These are phyloP conservation scores for Cercospora zeae-maydis DNA, from an alignment of 2,329 filamentous ascomycete species.

Conservation along the genomic window DNA sequence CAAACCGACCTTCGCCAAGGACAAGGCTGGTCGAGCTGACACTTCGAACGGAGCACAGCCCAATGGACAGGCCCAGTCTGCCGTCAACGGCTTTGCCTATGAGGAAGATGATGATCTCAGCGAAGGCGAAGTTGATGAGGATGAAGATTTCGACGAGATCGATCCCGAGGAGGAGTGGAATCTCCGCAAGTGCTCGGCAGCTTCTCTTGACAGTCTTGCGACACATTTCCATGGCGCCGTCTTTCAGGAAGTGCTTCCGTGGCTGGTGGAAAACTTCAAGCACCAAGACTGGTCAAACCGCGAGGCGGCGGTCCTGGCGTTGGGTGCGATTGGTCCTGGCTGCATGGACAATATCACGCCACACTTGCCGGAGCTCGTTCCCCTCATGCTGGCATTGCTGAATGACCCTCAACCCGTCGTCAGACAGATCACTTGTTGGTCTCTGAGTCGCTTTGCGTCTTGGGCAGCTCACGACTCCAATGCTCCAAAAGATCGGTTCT, in stretches of 20 bases:
- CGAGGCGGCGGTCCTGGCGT: conserved; percentile 88
- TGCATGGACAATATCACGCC: conserved; percentile 87
- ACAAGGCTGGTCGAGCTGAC: conserved; percentile 46
- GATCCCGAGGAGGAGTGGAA: conserved; percentile 94
- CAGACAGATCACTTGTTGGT: conserved; percentile 97
- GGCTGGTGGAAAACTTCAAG: conserved; percentile 82
- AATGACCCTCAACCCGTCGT: conserved; percentile 85
- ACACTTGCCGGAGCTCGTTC: conserved; percentile 83
- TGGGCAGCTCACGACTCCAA: conserved; percentile 80
- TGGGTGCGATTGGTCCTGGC: conserved; percentile 91
- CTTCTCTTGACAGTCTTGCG: conserved; percentile 89
- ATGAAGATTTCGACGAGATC: conserved; percentile 64
- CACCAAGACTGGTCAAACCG: conserved; percentile 87
- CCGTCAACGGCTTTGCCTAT: conserved; percentile 34
- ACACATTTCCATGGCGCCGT: conserved; percentile 83
- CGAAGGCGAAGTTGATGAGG: conserved; percentile 81
- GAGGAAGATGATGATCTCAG: conserved; percentile 70
- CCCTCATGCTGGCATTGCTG: conserved; percentile 82
- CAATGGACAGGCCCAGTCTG: conserved; percentile 52
- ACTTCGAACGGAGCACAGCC: conserved; percentile 54
- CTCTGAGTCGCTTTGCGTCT: conserved; percentile 83
- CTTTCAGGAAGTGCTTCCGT: conserved; percentile 88
- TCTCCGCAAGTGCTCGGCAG: conserved; percentile 92
- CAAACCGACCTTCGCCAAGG: conserved; percentile 83
- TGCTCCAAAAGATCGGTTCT: conserved; percentile 69